Base-by-base conservation (phyloP, 345 rosid genomes). In the Populus euphratica region DNA sequence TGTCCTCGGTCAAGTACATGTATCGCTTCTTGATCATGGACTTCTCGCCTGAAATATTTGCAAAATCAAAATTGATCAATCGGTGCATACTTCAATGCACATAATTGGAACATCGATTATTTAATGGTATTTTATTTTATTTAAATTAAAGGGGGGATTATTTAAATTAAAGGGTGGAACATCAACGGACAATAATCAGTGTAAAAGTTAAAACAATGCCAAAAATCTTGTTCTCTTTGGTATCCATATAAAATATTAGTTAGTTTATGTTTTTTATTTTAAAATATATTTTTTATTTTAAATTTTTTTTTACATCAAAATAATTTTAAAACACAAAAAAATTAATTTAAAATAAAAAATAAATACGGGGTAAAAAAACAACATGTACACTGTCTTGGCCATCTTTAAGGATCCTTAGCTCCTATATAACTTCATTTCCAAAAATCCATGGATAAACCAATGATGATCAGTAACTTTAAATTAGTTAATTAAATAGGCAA, bases 1-100 rank as follows among this genome's bases (percentile, higher is more conserved):
- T 85, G 8, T 92, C 97, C 75, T 92, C 97, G 0, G 85, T 91
- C 76, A 92, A 36, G 86, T 89, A 76, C 92, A 91, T 86, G 80
- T 93, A 91, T 0, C 94, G 83, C 73, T 88, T 92, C 77, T 81
- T 78, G 69, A 92, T 91, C 87, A 73, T 87, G 0, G 97, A 88
- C 79, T 90, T 93, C 23, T 91, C 95, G 31, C 97, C 97, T 93
- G 82, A 38, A 74, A 12, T 29, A 43, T 43, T 43, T 13, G 47
- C 5, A 59, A 59, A 59, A 56, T 9, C 10, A n/a, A 56, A 21
- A 56, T 8, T 59, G 29, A 56, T 56, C 13, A n/a, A 29, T 1
- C 63, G 29, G 1, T 52, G 64, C 64, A 59, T 5, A 1, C n/a
- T 52, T 52, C 59, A 6, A 18, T 20, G 20, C 59, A 20, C 29